Evolutionary conservation across 257 asterid genomes (phyloP).

Genomic region (Mitragyna speciosa): DNA sequence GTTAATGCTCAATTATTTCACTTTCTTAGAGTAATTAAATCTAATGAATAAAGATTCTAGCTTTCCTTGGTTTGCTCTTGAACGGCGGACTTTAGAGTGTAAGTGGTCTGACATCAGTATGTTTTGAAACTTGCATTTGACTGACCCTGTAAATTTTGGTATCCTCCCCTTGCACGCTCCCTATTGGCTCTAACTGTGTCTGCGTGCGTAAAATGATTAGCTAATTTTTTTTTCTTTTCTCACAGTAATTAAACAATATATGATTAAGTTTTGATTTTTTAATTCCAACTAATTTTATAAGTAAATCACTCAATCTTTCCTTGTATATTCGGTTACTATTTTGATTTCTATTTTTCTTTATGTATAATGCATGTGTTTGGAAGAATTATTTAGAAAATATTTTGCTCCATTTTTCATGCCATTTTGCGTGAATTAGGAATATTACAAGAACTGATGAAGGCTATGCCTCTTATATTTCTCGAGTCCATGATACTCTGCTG

Average conservation of each 20-base stretch:
- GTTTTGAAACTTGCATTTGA: not conserved
- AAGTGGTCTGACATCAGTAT: not conserved
- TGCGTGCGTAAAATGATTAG: not conserved
- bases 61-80: not conserved
- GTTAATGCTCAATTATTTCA: constrained; percentile 4
- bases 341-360: not conserved
- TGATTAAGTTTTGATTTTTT: not conserved
- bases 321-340: not conserved
- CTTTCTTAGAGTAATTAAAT: not conserved
- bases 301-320: not conserved
- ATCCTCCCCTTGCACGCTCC: not conserved
- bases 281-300: not conserved
- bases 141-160: not conserved
- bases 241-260: not conserved
- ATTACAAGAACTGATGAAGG: constrained; percentile 38
- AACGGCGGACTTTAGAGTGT: not conserved
- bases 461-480: constrained; percentile 48
- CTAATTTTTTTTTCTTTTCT: constrained; percentile 1
- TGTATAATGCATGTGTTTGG: not conserved
- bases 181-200: not conserved
- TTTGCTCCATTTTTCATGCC: constrained; percentile 18
- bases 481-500: constrained; percentile 70
- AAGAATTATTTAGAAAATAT: not conserved
- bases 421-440: constrained; percentile 50
- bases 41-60: not conserved